phyloP scores from a whole-genome alignment of 2,329 filamentous ascomycete genomes.

The Macrophomina phaseolina region DNA sequence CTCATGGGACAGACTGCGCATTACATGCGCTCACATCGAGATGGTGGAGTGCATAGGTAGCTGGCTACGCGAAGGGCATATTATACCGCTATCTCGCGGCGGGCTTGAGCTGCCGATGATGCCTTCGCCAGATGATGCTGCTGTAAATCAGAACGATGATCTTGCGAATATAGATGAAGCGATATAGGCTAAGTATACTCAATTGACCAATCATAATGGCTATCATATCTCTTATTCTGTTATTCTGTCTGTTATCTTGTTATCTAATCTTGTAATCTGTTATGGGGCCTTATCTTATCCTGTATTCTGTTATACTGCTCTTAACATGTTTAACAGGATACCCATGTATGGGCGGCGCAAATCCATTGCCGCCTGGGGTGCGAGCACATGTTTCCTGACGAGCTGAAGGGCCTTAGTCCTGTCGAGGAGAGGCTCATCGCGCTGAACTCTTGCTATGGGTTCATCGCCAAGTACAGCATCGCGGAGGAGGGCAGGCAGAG shows the following conservation, averaged over 20 bases:
- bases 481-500: too few species aligned
- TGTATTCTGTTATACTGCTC: not conserved
- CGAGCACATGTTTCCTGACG: too few species aligned
- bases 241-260: not conserved
- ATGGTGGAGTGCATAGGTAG: not conserved
- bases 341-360: not conserved
- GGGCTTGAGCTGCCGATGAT: not conserved
- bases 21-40: not conserved
- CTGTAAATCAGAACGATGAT: not conserved
- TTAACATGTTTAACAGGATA: not conserved
- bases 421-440: too few species aligned
- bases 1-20: not conserved
- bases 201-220: not conserved
- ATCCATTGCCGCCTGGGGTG: too few species aligned
- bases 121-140: not conserved
- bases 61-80: not conserved
- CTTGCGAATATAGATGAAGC: not conserved
- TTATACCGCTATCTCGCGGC: not conserved
- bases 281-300: not conserved
- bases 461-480: too few species aligned
- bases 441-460: too few species aligned
- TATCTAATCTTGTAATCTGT: not conserved
- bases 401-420: too few species aligned
- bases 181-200: not conserved
- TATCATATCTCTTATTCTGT: not conserved